Percentiles rank a stretch among this genome's conserved stretches.
Conservation (phyloP, 306 rosid species). For the Begonia peltatifolia region DNA sequence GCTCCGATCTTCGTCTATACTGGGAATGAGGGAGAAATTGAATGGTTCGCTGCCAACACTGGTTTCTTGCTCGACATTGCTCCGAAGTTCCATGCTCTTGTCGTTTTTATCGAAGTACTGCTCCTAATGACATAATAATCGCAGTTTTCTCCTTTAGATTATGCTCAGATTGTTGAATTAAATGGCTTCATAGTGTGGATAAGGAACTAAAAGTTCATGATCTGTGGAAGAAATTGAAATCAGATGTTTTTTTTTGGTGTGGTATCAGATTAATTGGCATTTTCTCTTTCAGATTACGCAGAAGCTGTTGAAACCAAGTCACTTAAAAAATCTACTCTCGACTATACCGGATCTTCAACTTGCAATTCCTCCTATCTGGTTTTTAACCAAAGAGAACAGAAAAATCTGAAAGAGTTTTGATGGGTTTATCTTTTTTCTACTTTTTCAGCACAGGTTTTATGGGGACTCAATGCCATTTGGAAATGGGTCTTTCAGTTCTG, state of each 20-base stretch:
- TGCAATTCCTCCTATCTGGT: not conserved
- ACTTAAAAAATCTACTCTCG: too few relatives aligned
- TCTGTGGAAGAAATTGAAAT: too few relatives aligned
- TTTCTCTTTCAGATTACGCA: too few relatives aligned
- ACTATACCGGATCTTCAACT: too few relatives aligned
- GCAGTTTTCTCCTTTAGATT: constrained; percentile 10
- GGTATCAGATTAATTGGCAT: too few relatives aligned
- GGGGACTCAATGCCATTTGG: constrained; percentile 10
- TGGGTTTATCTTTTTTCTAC: constrained; percentile 3
- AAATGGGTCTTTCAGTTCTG: constrained; percentile 1
- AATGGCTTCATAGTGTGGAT: not conserved
- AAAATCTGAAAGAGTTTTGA: not conserved
- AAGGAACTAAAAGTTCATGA: not conserved
- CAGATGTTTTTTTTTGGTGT: too few relatives aligned
- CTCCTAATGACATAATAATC: not conserved
- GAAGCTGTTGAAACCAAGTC: too few relatives aligned
- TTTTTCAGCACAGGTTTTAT: constrained; percentile 8
- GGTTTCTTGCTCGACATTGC: constrained; percentile 86
- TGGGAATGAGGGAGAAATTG: constrained; percentile 86
- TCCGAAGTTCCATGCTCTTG: constrained; percentile 18
- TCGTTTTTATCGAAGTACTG: constrained; percentile 8
- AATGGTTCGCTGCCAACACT: constrained; percentile 68
- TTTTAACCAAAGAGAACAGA: not conserved
- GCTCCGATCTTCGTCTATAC: constrained; percentile 80
- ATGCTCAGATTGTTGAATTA: not conserved